Evolutionary conservation across 192 early-diverging fungal genomes (phyloP).

Genomic region (Powellomyces hirtus): DNA sequence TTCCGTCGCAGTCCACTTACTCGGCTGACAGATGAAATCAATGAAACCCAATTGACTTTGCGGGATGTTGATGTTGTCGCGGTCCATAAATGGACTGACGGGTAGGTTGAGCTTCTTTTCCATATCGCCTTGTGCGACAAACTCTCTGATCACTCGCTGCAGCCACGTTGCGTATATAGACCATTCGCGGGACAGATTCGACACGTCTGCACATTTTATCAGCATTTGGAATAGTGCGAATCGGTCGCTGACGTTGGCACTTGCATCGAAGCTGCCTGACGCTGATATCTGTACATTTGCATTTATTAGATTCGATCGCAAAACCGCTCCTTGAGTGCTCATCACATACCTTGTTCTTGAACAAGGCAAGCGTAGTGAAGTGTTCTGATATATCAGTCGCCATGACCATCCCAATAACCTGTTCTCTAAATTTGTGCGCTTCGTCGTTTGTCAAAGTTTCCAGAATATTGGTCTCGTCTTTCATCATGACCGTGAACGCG

Average conservation of each 20-base stretch:
- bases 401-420: slow-evolving; percentile 45
- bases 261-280: slow-evolving; percentile 4
- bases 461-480: slow-evolving; percentile 43
- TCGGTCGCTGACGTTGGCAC: slow-evolving; percentile 27
- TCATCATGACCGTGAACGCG: slow-evolving; percentile 40
- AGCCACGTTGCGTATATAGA: slow-evolving; percentile 41
- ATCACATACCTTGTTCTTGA: slow-evolving; percentile 48
- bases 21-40: slow-evolving; percentile 42
- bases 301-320: not conserved
- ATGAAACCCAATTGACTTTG: slow-evolving; percentile 62
- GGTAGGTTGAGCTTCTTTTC: slow-evolving; percentile 43
- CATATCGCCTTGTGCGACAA: slow-evolving; percentile 52
- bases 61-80: slow-evolving; percentile 51
- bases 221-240: slow-evolving; percentile 40
- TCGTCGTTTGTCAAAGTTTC: slow-evolving; percentile 31
- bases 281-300: slow-evolving; percentile 17
- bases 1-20: not conserved
- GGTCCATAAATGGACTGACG: slow-evolving; percentile 52
- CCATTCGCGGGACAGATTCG: slow-evolving; percentile 50
- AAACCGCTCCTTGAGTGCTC: too few relatives aligned
- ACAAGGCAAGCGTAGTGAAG: slow-evolving; percentile 53
- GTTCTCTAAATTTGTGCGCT: slow-evolving; percentile 37
- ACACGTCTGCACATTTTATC: slow-evolving; percentile 58
- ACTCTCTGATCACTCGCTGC: slow-evolving; percentile 51
- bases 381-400: slow-evolving; percentile 57